Evolutionary conservation across 2,329 filamentous ascomycete species (phyloP), one percentile per base, ranked within the genome.

Genomic region (Curvularia sp.): DNA sequence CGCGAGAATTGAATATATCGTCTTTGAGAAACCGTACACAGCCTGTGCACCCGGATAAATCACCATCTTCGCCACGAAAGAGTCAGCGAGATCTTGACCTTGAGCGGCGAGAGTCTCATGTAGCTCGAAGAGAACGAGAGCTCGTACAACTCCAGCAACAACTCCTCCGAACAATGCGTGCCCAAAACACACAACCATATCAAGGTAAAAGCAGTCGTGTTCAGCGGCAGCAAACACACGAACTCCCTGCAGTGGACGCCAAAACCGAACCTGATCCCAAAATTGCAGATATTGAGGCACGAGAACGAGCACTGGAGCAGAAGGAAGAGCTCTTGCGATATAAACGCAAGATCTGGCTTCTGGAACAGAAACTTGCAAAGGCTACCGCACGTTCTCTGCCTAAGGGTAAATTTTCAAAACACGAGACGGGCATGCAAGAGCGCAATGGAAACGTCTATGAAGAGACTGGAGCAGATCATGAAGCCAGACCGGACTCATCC

Each of bases 71-170:
- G 9, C 48, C 13, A n/a, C 53, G 8, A 52, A 20, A 24, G 47
- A 38, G 12, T 22, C 30, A n/a, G 7, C 49, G 13, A 24, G 41
- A 50, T n/a, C 41, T 43, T 33, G 33, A 58, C 12, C 10, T 60
- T 10, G 53, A 51, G 50, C 50, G 30, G 20, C 58, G 59, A 33
- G 60, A 64, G 38, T 52, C 52, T 10, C 48, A 60, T 12, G 26
- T 64, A 46, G 50, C 50, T 7, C 33, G 38, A 24, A 55, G 57
- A 22, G 60, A 62, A 44, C 54, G 15, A 30, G 52, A 62, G 24
- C 57, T 64, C 13, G 49, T 62, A 18, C 43, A 26, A 2, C 12
- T 60, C 15, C 60, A 62, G 24, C 62, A 60, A 43, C 48, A 56
- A 13, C 42, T 64, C 12, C 35, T 57, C 7, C 52, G 42, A 8